phyloP scores from a whole-genome alignment of 805 yeast genomes.

The Metschnikowia kunwiensis region DNA sequence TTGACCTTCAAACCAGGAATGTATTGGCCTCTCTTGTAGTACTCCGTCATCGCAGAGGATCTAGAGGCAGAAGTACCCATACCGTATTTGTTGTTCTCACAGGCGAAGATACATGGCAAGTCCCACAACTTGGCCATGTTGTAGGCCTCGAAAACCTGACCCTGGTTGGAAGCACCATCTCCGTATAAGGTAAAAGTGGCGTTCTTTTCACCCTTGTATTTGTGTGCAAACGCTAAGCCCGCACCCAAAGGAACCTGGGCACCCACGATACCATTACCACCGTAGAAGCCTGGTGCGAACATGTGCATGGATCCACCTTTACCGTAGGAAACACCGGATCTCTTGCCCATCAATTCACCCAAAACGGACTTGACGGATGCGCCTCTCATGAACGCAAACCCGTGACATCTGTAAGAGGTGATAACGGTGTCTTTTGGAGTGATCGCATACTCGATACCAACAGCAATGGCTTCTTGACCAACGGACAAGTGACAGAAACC shows the following conservation, averaged over 20 bases:
- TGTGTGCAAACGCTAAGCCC: constrained; percentile 97
- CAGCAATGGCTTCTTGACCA: constrained; percentile 99
- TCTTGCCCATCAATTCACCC: constrained; percentile 96
- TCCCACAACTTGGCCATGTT: constrained; percentile 99
- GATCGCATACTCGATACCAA: constrained; percentile 95
- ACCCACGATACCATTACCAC: constrained; percentile 99
- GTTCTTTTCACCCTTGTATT: constrained; percentile 74
- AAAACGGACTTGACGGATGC: constrained; percentile 84
- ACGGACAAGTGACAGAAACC: constrained; percentile 98
- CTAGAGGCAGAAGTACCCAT: constrained; percentile 99
- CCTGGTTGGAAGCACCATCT: constrained; percentile 99
- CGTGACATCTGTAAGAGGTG: constrained; percentile 98
- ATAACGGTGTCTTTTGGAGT: constrained; percentile 81
- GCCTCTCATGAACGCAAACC: constrained; percentile 96
- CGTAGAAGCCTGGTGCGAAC: constrained; percentile 93
- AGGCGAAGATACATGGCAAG: constrained; percentile 89
- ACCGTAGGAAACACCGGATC: constrained; percentile 93
- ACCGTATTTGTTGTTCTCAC: constrained; percentile 99
- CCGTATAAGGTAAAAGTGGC: constrained; percentile 92
- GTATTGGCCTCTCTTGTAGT: constrained; percentile 98
- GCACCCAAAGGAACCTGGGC: constrained; percentile 99
- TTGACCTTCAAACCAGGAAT: constrained; percentile 98
- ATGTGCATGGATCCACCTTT: constrained; percentile 99
- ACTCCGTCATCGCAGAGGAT: constrained; percentile 94
- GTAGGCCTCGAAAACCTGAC: constrained; percentile 96